phyloP scores from a whole-genome alignment of 2,329 filamentous ascomycete genomes.

The Botryotinia convoluta region DNA sequence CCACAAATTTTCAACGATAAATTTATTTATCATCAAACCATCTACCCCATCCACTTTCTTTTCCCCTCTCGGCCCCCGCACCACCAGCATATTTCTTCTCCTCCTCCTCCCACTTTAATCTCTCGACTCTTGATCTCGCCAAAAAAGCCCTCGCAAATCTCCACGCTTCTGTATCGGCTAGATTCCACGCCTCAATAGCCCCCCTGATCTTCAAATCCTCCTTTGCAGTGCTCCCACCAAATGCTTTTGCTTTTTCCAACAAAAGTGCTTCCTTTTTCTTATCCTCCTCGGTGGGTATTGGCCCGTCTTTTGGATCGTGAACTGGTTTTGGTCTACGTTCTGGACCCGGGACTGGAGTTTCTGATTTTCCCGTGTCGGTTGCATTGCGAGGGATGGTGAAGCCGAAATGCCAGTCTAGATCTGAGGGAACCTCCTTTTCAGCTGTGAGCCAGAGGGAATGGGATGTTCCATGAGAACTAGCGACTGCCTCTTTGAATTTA shows the following conservation, averaged over 20 bases:
- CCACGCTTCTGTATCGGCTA: slow-evolving; percentile 77
- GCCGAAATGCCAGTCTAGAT: slow-evolving; percentile 86
- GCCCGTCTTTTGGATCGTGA: slow-evolving; percentile 48
- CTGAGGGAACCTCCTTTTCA: slow-evolving; percentile 56
- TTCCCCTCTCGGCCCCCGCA: slow-evolving; percentile 45
- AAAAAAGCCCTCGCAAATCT: slow-evolving; percentile 68
- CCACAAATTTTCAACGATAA: background rate
- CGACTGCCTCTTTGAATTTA: slow-evolving; percentile 78
- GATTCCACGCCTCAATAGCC: slow-evolving; percentile 63
- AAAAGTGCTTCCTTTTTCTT: slow-evolving; percentile 54
- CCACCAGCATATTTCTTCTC: slow-evolving; percentile 63
- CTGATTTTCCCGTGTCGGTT: slow-evolving; percentile 52
- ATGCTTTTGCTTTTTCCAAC: slow-evolving; percentile 52
- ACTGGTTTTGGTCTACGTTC: slow-evolving; percentile 54
- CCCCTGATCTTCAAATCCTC: slow-evolving; percentile 49
- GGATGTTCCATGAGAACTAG: slow-evolving; percentile 59
- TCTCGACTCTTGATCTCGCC: slow-evolving; percentile 61
- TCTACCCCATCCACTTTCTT: slow-evolving; percentile 33
- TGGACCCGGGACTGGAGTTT: slow-evolving; percentile 57
- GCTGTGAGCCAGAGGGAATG: slow-evolving; percentile 80
- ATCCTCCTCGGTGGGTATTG: slow-evolving; percentile 51
- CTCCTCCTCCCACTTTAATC: slow-evolving; percentile 66
- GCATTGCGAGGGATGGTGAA: slow-evolving; percentile 68
- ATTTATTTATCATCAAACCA: slow-evolving; percentile 34
- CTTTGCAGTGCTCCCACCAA: slow-evolving; percentile 42